A percentile compares a stretch with the other conserved stretches of the same genome.
These are phyloP conservation scores for Asterophora lycoperdoides DNA, from an alignment of 768 basidiomycete genomes.

Conservation along the genomic window DNA sequence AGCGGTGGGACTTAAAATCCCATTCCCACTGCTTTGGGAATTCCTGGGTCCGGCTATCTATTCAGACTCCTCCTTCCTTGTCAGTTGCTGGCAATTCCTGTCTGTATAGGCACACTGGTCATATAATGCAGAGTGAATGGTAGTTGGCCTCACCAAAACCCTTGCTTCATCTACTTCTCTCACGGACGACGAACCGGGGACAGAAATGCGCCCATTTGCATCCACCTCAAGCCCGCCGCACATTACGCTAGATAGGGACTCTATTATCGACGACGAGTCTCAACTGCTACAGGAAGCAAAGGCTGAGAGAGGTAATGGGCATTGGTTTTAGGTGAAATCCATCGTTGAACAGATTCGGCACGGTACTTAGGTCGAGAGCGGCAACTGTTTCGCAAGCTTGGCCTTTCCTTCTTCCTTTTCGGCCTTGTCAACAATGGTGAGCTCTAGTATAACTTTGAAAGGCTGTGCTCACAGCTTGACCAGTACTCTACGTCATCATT, in stretches of 20 bases:
- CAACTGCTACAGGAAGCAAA: background rate
- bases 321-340: background rate
- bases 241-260: background rate
- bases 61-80: no score
- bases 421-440: constrained; percentile 90
- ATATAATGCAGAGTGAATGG: constrained; percentile 7
- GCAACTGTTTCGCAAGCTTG: constrained; percentile 35
- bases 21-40: no score
- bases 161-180: background rate
- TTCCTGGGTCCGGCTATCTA: no score
- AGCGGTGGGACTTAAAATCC: no score
- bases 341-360: background rate
- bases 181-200: background rate
- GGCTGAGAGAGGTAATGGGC: constrained; percentile 11
- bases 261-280: constrained; percentile 4
- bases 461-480: background rate
- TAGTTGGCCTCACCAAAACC: background rate
- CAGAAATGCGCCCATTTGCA: constrained; percentile 8
- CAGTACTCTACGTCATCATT: constrained; percentile 94
- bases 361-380: constrained; percentile 12
- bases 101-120: background rate
- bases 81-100: no score
- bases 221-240: background rate
- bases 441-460: constrained; percentile 7
- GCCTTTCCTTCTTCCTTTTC: constrained; percentile 81